Evolutionary conservation across 345 rosid species (phyloP).

Genomic region (Populus davidiana): DNA sequence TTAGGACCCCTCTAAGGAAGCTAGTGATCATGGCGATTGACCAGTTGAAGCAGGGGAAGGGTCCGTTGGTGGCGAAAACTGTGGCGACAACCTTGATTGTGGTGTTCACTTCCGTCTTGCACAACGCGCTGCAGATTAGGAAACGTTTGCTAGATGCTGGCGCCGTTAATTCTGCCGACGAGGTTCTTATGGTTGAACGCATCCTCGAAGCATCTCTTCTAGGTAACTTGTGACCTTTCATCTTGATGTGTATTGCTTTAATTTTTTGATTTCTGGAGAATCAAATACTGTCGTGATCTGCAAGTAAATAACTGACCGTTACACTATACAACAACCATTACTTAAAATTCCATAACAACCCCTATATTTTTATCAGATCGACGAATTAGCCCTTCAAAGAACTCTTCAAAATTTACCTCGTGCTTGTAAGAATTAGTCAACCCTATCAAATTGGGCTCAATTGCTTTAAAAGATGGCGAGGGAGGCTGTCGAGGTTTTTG

Average conservation of each 20-base stretch:
- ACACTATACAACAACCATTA: too few relatives aligned
- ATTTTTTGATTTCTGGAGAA: not conserved
- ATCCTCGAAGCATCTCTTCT: conserved; percentile 47
- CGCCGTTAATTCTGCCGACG: conserved; percentile 42
- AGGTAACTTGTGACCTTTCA: conserved; percentile 12
- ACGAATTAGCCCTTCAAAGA: too few relatives aligned
- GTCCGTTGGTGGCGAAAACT: conserved; percentile 39
- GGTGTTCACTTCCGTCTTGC: conserved; percentile 31
- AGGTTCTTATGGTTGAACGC: conserved; percentile 39
- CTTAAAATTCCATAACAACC: too few relatives aligned
- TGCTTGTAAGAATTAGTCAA: too few relatives aligned
- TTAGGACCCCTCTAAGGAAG: conserved; percentile 36
- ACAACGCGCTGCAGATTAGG: conserved; percentile 19
- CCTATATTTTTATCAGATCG: too few relatives aligned
- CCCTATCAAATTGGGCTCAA: too few relatives aligned
- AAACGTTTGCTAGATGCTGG: conserved; percentile 32
- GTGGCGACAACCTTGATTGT: conserved; percentile 40
- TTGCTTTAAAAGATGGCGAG: too few relatives aligned
- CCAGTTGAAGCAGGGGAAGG: conserved; percentile 42
- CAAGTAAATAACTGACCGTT: too few relatives aligned
- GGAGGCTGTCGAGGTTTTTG: too few relatives aligned
- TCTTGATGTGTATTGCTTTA: not conserved
- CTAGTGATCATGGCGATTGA: conserved; percentile 38
- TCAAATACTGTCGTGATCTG: too few relatives aligned
- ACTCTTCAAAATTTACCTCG: too few relatives aligned